phyloP scores from a whole-genome alignment of 768 basidiomycete genomes.

The Lactarius sanguifluus region DNA sequence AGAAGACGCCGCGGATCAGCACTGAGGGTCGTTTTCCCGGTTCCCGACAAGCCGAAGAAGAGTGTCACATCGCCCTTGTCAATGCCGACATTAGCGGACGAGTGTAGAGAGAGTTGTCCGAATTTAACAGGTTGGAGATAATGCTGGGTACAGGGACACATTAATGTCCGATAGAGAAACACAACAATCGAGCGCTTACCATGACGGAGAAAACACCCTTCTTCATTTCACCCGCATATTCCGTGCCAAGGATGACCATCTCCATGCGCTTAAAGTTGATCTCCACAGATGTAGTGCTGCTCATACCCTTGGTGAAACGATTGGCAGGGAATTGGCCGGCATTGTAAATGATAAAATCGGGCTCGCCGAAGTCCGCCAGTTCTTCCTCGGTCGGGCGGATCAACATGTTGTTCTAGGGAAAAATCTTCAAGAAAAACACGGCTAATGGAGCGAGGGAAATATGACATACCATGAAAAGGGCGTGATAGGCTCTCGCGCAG shows the following conservation, averaged over 20 bases:
- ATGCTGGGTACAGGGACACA: slow-evolving; percentile 52
- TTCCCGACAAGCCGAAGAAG: slow-evolving; percentile 98
- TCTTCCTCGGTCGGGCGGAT: slow-evolving; percentile 97
- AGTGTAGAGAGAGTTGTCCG: slow-evolving; percentile 95
- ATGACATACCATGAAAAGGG: slow-evolving; percentile 88
- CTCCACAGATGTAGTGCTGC: slow-evolving; percentile 96
- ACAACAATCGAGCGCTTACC: slow-evolving; percentile 43
- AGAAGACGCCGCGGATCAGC: slow-evolving; percentile 92
- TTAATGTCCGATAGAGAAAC: slow-evolving; percentile 12
- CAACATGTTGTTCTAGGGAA: slow-evolving; percentile 90
- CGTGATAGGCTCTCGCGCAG: slow-evolving; percentile 97
- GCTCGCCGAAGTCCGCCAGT: slow-evolving; percentile 91
- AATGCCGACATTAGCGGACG: slow-evolving; percentile 94
- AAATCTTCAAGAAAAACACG: slow-evolving; percentile 10
- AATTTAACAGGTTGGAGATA: slow-evolving; percentile 99
- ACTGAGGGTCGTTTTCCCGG: slow-evolving; percentile 97
- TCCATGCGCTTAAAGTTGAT: slow-evolving; percentile 99
- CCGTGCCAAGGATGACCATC: slow-evolving; percentile 99
- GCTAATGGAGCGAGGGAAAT: slow-evolving; percentile 5
- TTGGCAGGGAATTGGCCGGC: slow-evolving; percentile 99
- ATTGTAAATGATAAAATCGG: slow-evolving; percentile 99
- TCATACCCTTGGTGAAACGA: slow-evolving; percentile 99
- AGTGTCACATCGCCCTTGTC: slow-evolving; percentile 90
- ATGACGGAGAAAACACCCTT: slow-evolving; percentile 99
- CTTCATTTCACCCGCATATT: slow-evolving; percentile 99